Percentiles rank a stretch among this genome's conserved stretches.
These are phyloP conservation scores for Polytrichum formosum DNA, from an alignment of 225 moss, liverwort and hornwort genomes.

Conservation along the genomic window DNA sequence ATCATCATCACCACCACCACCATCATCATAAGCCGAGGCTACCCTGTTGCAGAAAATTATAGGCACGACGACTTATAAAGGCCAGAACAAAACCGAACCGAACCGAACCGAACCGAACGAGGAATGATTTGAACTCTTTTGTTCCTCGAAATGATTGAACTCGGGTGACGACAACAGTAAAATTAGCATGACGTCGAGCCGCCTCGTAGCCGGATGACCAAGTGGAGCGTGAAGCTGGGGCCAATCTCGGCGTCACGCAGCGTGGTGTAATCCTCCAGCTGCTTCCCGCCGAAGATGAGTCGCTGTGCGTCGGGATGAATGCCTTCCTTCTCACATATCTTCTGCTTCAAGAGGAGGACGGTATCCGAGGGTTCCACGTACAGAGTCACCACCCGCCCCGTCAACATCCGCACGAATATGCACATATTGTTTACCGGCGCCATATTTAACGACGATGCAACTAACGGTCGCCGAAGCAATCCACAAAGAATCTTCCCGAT, in stretches of 20 bases:
- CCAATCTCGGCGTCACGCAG: not conserved
- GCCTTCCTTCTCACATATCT: not conserved
- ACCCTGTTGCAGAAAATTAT: too few species aligned
- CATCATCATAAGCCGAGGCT: too few species aligned
- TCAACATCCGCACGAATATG: not conserved
- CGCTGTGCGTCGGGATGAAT: not conserved
- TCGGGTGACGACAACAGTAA: too few species aligned
- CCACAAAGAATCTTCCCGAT: too few species aligned
- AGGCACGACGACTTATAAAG: too few species aligned
- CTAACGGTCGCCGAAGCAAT: too few species aligned
- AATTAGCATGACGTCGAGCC: not conserved
- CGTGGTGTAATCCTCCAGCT: slow-evolving; percentile 2
- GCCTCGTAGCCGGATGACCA: slow-evolving; percentile 2
- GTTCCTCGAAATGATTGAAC: not conserved
- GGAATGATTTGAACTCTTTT: not conserved
- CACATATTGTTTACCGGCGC: not conserved
- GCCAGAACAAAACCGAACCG: not conserved
- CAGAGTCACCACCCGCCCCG: not conserved
- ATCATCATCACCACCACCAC: too few species aligned
- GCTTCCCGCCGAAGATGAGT: not conserved
- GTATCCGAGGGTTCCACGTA: not conserved
- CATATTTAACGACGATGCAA: not conserved
- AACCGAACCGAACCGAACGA: too few species aligned
- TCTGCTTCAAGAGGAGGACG: not conserved
- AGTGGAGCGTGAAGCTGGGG: not conserved